These are phyloP conservation scores for Kwoniella sp. DNA, from an alignment of 768 basidiomycete genomes.

Conservation along the genomic window DNA sequence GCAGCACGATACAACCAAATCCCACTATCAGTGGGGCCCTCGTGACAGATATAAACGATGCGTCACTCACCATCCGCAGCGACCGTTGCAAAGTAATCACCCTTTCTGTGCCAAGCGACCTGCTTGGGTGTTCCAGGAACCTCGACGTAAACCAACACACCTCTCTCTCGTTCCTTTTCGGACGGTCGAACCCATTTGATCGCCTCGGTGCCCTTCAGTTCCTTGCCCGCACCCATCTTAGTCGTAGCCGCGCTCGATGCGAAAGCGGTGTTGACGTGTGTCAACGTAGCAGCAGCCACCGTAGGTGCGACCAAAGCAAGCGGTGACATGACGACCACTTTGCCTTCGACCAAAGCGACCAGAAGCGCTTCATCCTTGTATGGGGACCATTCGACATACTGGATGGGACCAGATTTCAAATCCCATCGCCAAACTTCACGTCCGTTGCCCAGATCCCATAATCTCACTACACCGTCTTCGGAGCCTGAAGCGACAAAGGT, in stretches of 20 bases:
- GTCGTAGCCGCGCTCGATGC: constrained; percentile 53
- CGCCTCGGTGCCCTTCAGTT: constrained; percentile 51
- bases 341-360: constrained; percentile 48
- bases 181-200: constrained; percentile 57
- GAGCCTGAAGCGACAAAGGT: constrained; percentile 90
- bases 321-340: constrained; percentile 59
- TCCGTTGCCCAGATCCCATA: constrained; percentile 92
- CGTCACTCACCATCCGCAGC: constrained; percentile 65
- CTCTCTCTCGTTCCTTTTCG: constrained; percentile 56
- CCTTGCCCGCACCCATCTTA: constrained; percentile 42
- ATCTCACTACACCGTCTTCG: constrained; percentile 77
- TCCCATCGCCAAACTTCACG: constrained; percentile 85
- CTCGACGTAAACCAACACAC: constrained; percentile 57
- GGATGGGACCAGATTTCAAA: constrained; percentile 72
- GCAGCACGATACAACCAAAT: too few species aligned
- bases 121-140: constrained; percentile 67
- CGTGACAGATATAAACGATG: not conserved
- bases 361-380: constrained; percentile 72
- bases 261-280: constrained; percentile 70
- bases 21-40: constrained; percentile 15
- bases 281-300: constrained; percentile 64
- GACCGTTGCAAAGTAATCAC: constrained; percentile 93
- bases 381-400: constrained; percentile 91
- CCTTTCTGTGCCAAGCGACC: constrained; percentile 87
- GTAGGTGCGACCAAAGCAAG: constrained; percentile 66